Evolutionary conservation across 2,329 filamentous ascomycete genomes (phyloP), one percentile per base, ranked within the genome.

Genomic region (Ophiostoma angusticollis): DNA sequence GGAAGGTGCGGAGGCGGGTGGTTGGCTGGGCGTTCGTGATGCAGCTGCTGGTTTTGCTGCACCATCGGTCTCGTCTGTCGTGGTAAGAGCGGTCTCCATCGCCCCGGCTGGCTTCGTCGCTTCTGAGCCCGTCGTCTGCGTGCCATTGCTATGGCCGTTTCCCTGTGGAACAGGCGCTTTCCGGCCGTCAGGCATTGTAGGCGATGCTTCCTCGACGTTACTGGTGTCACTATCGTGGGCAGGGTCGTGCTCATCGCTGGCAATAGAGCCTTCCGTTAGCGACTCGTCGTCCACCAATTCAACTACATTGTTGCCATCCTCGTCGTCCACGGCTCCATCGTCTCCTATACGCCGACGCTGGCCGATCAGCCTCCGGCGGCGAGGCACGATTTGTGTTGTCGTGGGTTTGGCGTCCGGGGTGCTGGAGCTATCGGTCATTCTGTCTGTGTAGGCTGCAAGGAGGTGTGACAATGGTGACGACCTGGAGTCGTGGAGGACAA

Each of bases 331-430:
- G 49, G 70, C 78, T 2, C 46, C 44, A 55, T 83, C 78, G 52
- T 83, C 78, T 58, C 78, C 76, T 48, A 76, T 68, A 50, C 78
- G 73, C 56, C 79, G 75, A 53, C 78, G 73, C 50, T 74, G 74
- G 55, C 75, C 74, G 58, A 80, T 71, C 51, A 74, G 58, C 60
- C 76, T 78, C 61, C 71, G 78, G 58, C 75, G 72, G 54, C 73
- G 70, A 53, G 69, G 57, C 43, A 44, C 50, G 22, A 39, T 37
- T 34, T 24, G 39, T 21, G 37, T 45, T 21, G 41, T 30, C 19
- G 41, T 28, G 23, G 35, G 35, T 29, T 37, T 40, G 35, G 34
- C n/a, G 12, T 37, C 27, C 17, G 44, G 17, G 12, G 41, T 14
- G 31, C 16, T 28, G 16, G 40, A 21, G n/a, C 37, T 38, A 40